A percentile compares a stretch with the other conserved stretches of the same genome.
Conservation (phyloP, 495 filamentous ascomycete genomes). For the Platismatia glauca region DNA sequence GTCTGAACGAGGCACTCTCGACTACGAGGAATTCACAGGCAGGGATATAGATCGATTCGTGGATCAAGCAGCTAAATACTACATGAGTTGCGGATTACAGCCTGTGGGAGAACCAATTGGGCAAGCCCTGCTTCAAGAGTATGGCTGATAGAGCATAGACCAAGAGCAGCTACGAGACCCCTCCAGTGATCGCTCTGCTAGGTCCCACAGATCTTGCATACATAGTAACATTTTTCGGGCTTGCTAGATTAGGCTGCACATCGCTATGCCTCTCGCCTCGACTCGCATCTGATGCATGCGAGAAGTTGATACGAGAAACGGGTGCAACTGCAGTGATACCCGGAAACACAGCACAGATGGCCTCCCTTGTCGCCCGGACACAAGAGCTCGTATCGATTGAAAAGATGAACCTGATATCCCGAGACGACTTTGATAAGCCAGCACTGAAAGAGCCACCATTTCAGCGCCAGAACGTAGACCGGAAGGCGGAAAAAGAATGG, state of each 20-base stretch:
- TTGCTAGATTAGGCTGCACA: slow-evolving; percentile 49
- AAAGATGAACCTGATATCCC: neutral
- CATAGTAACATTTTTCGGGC: slow-evolving; percentile 47
- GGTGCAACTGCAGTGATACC: neutral
- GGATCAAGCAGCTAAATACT: slow-evolving; percentile 35
- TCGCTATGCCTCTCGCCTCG: slow-evolving; percentile 52
- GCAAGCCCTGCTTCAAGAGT: neutral
- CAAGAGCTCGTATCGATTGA: neutral
- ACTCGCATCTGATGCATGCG: slow-evolving; percentile 42
- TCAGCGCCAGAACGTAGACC: slow-evolving; percentile 20
- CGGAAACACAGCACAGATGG: neutral
- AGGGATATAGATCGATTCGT: slow-evolving; percentile 46
- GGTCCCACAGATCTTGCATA: slow-evolving; percentile 48
- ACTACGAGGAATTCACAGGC: slow-evolving; percentile 46
- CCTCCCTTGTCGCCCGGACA: neutral
- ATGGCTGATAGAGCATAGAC: slow-evolving; percentile 3
- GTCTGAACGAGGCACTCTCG: slow-evolving; percentile 25
- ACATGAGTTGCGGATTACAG: slow-evolving; percentile 35
- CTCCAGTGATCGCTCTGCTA: slow-evolving; percentile 41
- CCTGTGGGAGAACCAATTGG: neutral
- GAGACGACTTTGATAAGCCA: slow-evolving; percentile 8
- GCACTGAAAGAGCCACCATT: neutral
- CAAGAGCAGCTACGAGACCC: slow-evolving; percentile 21
- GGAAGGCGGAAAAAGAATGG: slow-evolving; percentile 30
- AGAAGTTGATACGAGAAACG: slow-evolving; percentile 41